Evolutionary conservation across 192 early-diverging fungal genomes (phyloP).

Genomic region (Chytriomyces sp.): DNA sequence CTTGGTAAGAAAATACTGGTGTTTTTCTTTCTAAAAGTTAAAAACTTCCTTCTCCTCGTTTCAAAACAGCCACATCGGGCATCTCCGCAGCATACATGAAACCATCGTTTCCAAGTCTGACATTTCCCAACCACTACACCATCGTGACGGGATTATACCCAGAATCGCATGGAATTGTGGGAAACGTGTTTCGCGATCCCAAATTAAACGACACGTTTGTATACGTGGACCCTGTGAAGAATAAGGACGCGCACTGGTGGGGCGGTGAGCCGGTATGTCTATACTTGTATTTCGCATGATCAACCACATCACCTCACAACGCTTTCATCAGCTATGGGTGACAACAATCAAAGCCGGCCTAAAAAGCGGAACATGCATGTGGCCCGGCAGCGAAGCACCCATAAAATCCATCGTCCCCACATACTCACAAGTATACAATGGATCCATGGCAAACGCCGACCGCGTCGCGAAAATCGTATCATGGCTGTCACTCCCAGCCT

Average conservation of each 20-base stretch:
- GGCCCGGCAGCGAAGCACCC: conserved; percentile 75
- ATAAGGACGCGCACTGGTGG: conserved; percentile 80
- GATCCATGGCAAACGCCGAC: conserved; percentile 48
- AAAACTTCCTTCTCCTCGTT: background rate
- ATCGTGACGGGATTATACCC: conserved; percentile 91
- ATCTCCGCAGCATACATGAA: conserved; percentile 64
- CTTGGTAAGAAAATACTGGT: conserved; percentile 68
- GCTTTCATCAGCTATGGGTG: conserved; percentile 67
- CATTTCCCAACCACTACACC: conserved; percentile 94
- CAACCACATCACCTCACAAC: background rate
- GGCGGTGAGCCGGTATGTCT: conserved; percentile 81
- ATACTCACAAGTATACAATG: conserved; percentile 64
- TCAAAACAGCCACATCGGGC: conserved; percentile 49
- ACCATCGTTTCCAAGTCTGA: conserved; percentile 77
- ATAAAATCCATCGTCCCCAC: conserved; percentile 64
- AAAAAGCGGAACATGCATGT: conserved; percentile 80
- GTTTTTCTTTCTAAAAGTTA: too few relatives aligned
- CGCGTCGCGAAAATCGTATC: conserved; percentile 66
- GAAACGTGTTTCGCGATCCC: conserved; percentile 84
- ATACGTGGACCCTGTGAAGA: conserved; percentile 70
- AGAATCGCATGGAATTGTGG: conserved; percentile 89
- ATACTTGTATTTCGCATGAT: too few relatives aligned
- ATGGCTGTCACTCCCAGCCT: conserved; percentile 80
- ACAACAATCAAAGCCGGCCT: conserved; percentile 77
- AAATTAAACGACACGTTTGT: conserved; percentile 72